Base-by-base conservation (phyloP, 2,329 filamentous ascomycete species). In the Stromatinia cepivora region DNA sequence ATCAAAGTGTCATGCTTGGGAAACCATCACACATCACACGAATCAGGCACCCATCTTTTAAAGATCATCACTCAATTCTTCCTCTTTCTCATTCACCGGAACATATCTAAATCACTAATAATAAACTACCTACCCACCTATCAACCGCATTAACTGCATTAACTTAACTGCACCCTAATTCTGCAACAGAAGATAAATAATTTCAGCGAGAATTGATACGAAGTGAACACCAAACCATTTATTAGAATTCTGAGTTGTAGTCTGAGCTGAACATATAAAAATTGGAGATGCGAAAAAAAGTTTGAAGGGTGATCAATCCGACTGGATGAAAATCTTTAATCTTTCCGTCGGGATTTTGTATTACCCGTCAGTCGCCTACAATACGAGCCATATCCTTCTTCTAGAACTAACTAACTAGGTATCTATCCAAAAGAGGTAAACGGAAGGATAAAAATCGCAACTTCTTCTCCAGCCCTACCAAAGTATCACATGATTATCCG, bases 401-500 rank as follows among this genome's bases (percentile, higher is more conserved):
- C 39, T 42, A 42, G 39, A 42, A 39, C 13, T 13, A 39, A 11
- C 7, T 11, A 1, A 39, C 7, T 7, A 11, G 8, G 36, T 39
- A 39, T 39, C n/a, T n/a, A n/a, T 39, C 39, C 13, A 34, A 34
- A 17, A 42, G 13, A 42, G 39, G 39, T 42, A 42, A 39, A 39
- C 4, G 0, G 11, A 39, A 39, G 36, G 25, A 31, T 36, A 4
- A 22, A 57, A 15, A 7, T 39, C 36, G 4, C 22, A 13, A 36
- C 53, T 10, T 10, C 53, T n/a, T 36, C 31, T 53, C 17, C 28
- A 34, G 28, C 11, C n/a, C 34, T 39, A 15, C 48, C 22, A 8
- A 57, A 39, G 22, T 8, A 58, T 58, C 56, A 58, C 56, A 58
- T 58, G 56, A 58, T 58, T 10, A 20, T 58, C 13, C 56, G 39